Evolutionary conservation across 805 yeast genomes (phyloP).

Genomic region (Kodamaea laetipori): DNA sequence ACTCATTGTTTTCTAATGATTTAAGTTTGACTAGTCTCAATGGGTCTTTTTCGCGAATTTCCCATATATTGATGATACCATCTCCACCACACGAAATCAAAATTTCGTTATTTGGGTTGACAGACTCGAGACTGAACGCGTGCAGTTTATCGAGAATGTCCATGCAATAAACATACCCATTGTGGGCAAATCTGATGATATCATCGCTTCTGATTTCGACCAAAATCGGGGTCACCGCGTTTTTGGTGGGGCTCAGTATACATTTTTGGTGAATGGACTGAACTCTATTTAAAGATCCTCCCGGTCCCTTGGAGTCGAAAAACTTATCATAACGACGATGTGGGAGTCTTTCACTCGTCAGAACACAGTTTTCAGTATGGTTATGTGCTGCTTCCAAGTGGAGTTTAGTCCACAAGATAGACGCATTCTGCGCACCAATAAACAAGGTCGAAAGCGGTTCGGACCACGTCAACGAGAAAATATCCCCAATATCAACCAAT

Average conservation of each 20-base stretch:
- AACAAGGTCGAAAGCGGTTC: constrained; percentile 60
- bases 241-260: constrained; percentile 15
- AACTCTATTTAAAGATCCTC: constrained; percentile 49
- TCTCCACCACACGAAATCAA: constrained; percentile 79
- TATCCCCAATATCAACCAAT: constrained; percentile 87
- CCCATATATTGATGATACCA: constrained; percentile 85
- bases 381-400: constrained; percentile 5
- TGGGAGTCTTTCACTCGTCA: constrained; percentile 35
- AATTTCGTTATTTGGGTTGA: neutral
- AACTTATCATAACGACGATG: constrained; percentile 76
- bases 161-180: constrained; percentile 85
- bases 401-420: constrained; percentile 68
- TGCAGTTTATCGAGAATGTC: constrained; percentile 27
- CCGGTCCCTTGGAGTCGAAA: constrained; percentile 88
- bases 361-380: neutral
- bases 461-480: constrained; percentile 79
- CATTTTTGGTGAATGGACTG: constrained; percentile 30
- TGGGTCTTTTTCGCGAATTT: constrained; percentile 21
- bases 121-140: constrained; percentile 1
- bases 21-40: constrained; percentile 24
- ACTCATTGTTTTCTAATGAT: constrained; percentile 61
- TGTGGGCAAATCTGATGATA: constrained; percentile 80
- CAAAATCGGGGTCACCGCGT: constrained; percentile 30
- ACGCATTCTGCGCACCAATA: constrained; percentile 92
- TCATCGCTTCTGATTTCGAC: constrained; percentile 70